Base-by-base conservation (phyloP, 2,329 filamentous ascomycete genomes). In the Colletotrichum lini region DNA sequence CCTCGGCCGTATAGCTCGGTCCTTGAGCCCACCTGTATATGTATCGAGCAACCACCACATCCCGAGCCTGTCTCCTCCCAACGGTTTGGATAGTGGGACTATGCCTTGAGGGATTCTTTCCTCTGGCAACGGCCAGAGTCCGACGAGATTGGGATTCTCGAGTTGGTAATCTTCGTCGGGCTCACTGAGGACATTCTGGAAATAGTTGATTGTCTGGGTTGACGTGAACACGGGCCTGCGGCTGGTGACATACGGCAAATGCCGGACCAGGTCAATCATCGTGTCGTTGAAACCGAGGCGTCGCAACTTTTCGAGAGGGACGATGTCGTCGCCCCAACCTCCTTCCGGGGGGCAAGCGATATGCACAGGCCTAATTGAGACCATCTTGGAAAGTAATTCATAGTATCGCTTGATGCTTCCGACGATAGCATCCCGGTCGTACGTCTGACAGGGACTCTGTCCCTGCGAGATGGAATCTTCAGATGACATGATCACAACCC, bases 321-420 rank as follows among this genome's bases (percentile, higher is more conserved):
- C 30, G 40, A 38, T 38, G 38, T 65, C 23, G 52, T 65, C 52
- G 52, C 30, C 13, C 58, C 65, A 68, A 58, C 65, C 58, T 40
- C 52, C 18, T 35, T 49, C 50, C 10, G 52, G 50, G 15, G 65
- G 42, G 42, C 23, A 62, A 1, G 54, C 49, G 30, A 68, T 42
- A 1, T 49, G 40, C 2, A 21, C 30, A 53, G 58, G 42, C n/a
- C 42, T 52, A 35, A 63, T 47, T 21, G 61, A 68, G 42, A 59
- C 65, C 21, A 50, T 56, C 9, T 42, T 52, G 16, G 50, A 49
- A 6, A 68, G 50, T 13, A 63, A n/a, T 12, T 40, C 30, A 50
- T 63, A 68, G 50, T 63, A 63, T 16, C 58, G 42, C 50, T 47
- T 58, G 12, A 68, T 26, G 42, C 30, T 59, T 42, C n/a, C 52